Base-by-base conservation (phyloP, 2,329 filamentous ascomycete genomes). In the Fusarium euwallaceae region DNA sequence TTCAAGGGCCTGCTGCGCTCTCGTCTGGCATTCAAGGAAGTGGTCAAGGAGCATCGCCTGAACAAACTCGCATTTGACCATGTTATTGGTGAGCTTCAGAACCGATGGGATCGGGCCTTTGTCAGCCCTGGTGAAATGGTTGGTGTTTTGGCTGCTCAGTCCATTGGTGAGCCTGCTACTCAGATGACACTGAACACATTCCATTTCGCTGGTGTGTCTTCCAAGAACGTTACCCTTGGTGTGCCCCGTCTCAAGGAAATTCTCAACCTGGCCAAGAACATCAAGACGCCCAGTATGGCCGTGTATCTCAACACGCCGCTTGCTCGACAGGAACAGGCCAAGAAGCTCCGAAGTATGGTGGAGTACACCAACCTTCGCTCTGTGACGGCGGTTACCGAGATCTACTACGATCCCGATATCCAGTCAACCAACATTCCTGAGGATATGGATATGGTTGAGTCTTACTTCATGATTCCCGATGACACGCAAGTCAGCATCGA, bases 161-260 rank as follows among this genome's bases (percentile, higher is more conserved):
- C 97, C 36, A 99, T 99, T 82, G 97, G 97, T 86, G 97, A 99
- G 84, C 97, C 97, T 45, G 97, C 97, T 24, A 99, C 97, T 1
- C 97, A 99, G 88, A 99, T 99, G 97, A 99, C 97, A 1, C 87
- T 99, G 71, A 99, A 99, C 87, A 99, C 97, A 27, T 99, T 99
- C 93, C 97, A 99, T 88, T 99, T 99, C 84, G 95, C 97, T 84
- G 97, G 97, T 98, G 95, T 99, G 71, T 98, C 97, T 41, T 98
- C 96, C 27, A 99, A 99, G 92, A 99, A 99, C 88, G 96, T 99
- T 65, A 99, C 97, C 0, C 92, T 99, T 59, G 97, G 97, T 95
- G 97, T 99, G 51, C 97, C 97, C 51, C 96, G 97, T 92, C 91
- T 99, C 60, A 99, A 99, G 89, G 97, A 99, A 87, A 99, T 99